These are phyloP conservation scores for Chaetomium globosum DNA, from an alignment of 2,329 filamentous ascomycete species.

Conservation along the genomic window DNA sequence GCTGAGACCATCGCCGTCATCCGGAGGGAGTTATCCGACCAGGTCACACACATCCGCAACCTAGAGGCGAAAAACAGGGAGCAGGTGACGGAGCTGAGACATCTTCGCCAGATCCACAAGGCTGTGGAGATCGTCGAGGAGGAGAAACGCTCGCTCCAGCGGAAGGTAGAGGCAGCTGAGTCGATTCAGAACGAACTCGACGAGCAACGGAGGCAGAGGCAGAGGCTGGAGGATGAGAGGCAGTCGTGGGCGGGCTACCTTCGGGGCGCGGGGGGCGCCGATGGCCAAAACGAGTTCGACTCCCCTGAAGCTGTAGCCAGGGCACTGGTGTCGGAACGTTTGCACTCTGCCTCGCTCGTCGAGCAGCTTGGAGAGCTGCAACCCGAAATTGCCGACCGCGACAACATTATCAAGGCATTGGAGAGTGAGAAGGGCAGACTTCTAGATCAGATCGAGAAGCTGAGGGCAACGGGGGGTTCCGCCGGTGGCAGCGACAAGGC, in stretches of 20 bases:
- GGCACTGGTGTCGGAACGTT: slow-evolving; percentile 78
- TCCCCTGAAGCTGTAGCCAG: slow-evolving; percentile 85
- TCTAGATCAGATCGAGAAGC: slow-evolving; percentile 69
- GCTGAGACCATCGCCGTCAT: slow-evolving; percentile 83
- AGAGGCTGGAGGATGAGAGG: slow-evolving; percentile 85
- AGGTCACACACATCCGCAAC: slow-evolving; percentile 85
- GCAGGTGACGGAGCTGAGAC: slow-evolving; percentile 76
- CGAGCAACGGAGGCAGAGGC: slow-evolving; percentile 79
- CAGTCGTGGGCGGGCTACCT: slow-evolving; percentile 85
- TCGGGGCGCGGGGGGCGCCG: slow-evolving; percentile 64
- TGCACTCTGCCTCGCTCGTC: slow-evolving; percentile 77
- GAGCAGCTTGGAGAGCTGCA: slow-evolving; percentile 79
- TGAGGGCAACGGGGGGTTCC: slow-evolving; percentile 56
- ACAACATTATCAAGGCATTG: slow-evolving; percentile 71
- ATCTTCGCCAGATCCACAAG: slow-evolving; percentile 77
- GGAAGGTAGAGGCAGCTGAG: slow-evolving; percentile 74
- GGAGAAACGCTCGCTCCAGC: slow-evolving; percentile 82
- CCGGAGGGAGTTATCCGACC: slow-evolving; percentile 84
- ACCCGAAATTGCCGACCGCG: slow-evolving; percentile 75
- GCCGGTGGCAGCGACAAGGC: slow-evolving; percentile 62
- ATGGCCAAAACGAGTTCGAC: slow-evolving; percentile 72
- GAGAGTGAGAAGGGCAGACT: slow-evolving; percentile 70
- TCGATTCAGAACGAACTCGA: slow-evolving; percentile 73
- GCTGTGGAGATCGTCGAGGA: slow-evolving; percentile 94
- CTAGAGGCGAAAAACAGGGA: slow-evolving; percentile 81